Conservation (phyloP, 2,329 filamentous ascomycete genomes). For the Sordariomycetes sp. region DNA sequence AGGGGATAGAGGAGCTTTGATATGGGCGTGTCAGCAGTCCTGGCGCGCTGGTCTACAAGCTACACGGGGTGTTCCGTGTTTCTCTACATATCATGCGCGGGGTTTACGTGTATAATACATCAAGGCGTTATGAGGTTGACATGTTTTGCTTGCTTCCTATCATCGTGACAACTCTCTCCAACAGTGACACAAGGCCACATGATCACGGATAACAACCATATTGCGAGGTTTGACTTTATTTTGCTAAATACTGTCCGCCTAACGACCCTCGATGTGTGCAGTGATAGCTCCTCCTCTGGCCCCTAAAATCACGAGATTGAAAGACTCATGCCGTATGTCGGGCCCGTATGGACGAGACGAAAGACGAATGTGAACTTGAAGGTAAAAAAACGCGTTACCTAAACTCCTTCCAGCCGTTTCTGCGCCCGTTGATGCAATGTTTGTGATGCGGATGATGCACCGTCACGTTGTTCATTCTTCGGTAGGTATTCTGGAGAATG, state of each 20-base stretch:
- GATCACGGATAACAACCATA: background rate
- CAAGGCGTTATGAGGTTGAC: background rate
- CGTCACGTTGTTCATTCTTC: background rate
- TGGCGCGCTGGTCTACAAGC: background rate
- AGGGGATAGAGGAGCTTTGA: slow-evolving; percentile 44
- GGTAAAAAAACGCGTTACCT: background rate
- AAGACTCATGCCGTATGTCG: background rate
- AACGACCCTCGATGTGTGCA: background rate
- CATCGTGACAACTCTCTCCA: background rate
- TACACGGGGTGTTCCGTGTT: background rate
- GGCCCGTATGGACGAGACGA: background rate
- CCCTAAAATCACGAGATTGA: background rate
- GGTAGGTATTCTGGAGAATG: background rate
- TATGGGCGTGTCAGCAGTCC: background rate
- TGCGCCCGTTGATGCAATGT: background rate
- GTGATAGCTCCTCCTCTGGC: background rate
- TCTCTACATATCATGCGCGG: background rate
- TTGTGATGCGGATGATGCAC: background rate
- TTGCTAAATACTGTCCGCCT: background rate
- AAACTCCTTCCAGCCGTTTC: background rate
- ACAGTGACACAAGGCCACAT: background rate
- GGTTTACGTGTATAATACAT: background rate
- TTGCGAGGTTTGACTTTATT: background rate
- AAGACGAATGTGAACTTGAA: background rate
- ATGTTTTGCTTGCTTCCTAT: background rate